These are phyloP conservation scores for Fusarium falciforme DNA, from an alignment of 2,329 filamentous ascomycete genomes.

Conservation along the genomic window DNA sequence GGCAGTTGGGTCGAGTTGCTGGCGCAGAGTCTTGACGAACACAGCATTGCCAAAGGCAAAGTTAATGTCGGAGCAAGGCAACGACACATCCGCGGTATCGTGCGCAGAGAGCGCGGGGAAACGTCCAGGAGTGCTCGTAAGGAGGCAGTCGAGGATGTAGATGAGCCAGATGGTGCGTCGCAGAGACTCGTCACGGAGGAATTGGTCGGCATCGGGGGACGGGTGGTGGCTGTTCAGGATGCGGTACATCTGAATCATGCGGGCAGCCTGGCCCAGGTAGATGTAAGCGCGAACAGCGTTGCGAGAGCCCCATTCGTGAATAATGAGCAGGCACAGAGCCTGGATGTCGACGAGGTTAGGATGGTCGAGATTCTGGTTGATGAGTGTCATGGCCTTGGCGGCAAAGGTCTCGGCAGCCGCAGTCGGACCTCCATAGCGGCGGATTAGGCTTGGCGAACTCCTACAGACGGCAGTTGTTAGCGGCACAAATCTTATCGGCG, in stretches of 20 bases:
- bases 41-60: slow-evolving; percentile 72
- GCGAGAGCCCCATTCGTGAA: slow-evolving; percentile 72
- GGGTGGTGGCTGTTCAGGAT: slow-evolving; percentile 67
- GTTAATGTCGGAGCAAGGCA: slow-evolving; percentile 71
- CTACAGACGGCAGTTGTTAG: slow-evolving; percentile 48
- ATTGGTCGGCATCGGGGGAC: slow-evolving; percentile 65
- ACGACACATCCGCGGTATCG: slow-evolving; percentile 65
- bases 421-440: slow-evolving; percentile 68
- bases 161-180: slow-evolving; percentile 72
- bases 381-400: slow-evolving; percentile 65
- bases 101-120: slow-evolving; percentile 66
- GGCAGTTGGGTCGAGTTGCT: slow-evolving; percentile 52
- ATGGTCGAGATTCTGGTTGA: slow-evolving; percentile 69
- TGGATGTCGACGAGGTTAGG: slow-evolving; percentile 71
- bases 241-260: slow-evolving; percentile 73
- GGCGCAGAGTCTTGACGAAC: slow-evolving; percentile 66
- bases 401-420: slow-evolving; percentile 70
- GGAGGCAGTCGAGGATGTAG: slow-evolving; percentile 71
- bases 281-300: slow-evolving; percentile 73
- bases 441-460: slow-evolving; percentile 67
- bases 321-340: slow-evolving; percentile 69
- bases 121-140: slow-evolving; percentile 71
- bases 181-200: slow-evolving; percentile 70
- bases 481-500: background rate
- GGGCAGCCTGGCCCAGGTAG: slow-evolving; percentile 71